Evolutionary conservation across 192 early-diverging fungal species (phyloP).

Genomic region (Powellomyces hirtus): DNA sequence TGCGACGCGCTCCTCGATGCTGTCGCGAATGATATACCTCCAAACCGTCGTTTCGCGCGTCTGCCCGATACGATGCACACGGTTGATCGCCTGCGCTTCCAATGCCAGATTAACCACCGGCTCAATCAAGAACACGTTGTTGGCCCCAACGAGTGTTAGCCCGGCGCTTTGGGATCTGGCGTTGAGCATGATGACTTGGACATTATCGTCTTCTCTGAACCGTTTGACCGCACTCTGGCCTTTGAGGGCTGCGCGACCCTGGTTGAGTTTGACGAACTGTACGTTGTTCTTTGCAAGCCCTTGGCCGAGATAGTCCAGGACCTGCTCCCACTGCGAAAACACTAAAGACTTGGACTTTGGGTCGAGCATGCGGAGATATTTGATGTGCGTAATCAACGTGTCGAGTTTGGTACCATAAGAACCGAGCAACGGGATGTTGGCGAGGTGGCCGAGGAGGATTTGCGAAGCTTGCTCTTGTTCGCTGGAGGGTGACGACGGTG

Average conservation of each 20-base stretch:
- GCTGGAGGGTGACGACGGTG: not conserved
- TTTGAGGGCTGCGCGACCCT: not conserved
- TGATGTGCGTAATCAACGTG: constrained; percentile 43
- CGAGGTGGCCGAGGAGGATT: constrained; percentile 15
- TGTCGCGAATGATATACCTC: constrained; percentile 45
- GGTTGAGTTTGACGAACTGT: constrained; percentile 31
- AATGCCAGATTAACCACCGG: constrained; percentile 46
- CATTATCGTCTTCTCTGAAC: constrained; percentile 33
- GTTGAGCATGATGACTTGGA: constrained; percentile 50
- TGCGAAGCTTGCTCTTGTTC: not conserved
- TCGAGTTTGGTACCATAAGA: constrained; percentile 54
- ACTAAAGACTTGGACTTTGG: constrained; percentile 41
- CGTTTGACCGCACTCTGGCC: constrained; percentile 19
- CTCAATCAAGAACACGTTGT: constrained; percentile 53
- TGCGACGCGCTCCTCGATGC: constrained; percentile 45
- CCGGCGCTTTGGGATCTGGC: constrained; percentile 49
- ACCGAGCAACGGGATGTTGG: constrained; percentile 22
- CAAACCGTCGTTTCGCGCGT: constrained; percentile 45
- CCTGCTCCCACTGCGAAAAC: constrained; percentile 55
- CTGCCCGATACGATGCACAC: constrained; percentile 57
- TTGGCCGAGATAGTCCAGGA: constrained; percentile 40
- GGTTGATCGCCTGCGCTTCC: constrained; percentile 42
- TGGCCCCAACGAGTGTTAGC: constrained; percentile 53
- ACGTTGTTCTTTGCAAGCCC: constrained; percentile 40
- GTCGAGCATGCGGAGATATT: constrained; percentile 27